Conservation (phyloP, 2,329 filamentous ascomycete species). For the Aspergillus sp. region DNA sequence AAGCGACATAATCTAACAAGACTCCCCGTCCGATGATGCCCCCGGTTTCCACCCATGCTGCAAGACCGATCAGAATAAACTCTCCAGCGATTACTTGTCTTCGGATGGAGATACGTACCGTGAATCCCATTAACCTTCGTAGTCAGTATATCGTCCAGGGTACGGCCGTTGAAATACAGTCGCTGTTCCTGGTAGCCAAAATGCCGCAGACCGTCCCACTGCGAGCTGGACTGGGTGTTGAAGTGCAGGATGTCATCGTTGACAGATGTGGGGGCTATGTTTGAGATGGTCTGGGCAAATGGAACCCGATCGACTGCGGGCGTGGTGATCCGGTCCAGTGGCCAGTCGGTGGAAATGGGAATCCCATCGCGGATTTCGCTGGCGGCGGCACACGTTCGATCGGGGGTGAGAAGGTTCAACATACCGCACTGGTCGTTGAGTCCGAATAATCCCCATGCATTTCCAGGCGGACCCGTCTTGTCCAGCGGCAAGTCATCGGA, state of each 20-base stretch:
- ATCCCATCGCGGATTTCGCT: background rate
- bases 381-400: background rate
- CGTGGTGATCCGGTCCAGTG: background rate
- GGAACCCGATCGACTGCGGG: background rate
- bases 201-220: conserved; percentile 4
- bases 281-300: background rate
- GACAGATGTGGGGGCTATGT: background rate
- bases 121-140: conserved; percentile 13
- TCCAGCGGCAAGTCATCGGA: background rate
- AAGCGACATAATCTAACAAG: conserved; percentile 3
- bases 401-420: background rate
- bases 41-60: background rate
- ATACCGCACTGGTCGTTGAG: background rate
- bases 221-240: background rate
- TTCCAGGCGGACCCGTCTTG: background rate
- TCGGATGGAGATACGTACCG: background rate
- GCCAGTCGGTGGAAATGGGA: background rate
- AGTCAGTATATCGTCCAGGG: background rate
- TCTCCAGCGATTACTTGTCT: no score
- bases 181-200: background rate
- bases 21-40: background rate
- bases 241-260: background rate
- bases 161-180: background rate
- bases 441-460: background rate
- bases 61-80: background rate